A percentile compares a stretch with the other conserved stretches of the same genome.
phyloP scores from a whole-genome alignment of 2,329 filamentous ascomycete species.

The Penicillium freii region DNA sequence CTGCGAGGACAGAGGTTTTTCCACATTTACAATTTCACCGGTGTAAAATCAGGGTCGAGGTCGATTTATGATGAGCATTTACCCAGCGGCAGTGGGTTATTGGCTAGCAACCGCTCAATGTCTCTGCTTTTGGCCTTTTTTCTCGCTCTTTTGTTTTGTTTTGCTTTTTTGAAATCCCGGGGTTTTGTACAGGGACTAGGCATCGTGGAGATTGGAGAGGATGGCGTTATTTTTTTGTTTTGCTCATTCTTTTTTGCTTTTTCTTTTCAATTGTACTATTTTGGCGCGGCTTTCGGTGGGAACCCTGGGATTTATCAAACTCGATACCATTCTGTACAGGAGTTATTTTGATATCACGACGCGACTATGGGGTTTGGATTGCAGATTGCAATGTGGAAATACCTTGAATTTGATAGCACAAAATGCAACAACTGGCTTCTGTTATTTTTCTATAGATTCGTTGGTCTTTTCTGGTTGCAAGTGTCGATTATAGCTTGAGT shows the following conservation, averaged over 20 bases:
- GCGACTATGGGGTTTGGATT: slow-evolving; percentile 11
- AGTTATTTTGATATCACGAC: slow-evolving; percentile 24
- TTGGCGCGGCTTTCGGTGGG: slow-evolving; percentile 24
- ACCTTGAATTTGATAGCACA: slow-evolving; percentile 9
- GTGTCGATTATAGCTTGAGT: background rate
- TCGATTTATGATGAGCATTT: background rate
- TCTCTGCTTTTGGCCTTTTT: slow-evolving; percentile 1
- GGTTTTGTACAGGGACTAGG: slow-evolving; percentile 27
- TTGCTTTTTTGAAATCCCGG: slow-evolving; percentile 13
- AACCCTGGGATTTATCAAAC: slow-evolving; percentile 27
- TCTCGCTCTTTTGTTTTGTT: slow-evolving; percentile 8
- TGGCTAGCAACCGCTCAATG: background rate
- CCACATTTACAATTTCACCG: background rate
- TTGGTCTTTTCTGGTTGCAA: too few relatives aligned
- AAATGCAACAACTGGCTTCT: slow-evolving; percentile 17
- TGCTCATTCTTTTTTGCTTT: slow-evolving; percentile 7
- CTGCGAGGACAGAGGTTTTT: background rate
- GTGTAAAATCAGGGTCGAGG: background rate
- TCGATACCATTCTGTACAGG: slow-evolving; percentile 40
- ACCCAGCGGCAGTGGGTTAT: background rate
- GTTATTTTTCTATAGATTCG: background rate
- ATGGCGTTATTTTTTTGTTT: slow-evolving; percentile 23
- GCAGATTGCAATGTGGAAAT: slow-evolving; percentile 17
- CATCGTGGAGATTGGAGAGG: slow-evolving; percentile 25
- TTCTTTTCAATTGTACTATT: slow-evolving; percentile 24